Evolutionary conservation across 257 asterid genomes (phyloP), one percentile per base, ranked within the genome.

Genomic region (Ehretia macrophylla): DNA sequence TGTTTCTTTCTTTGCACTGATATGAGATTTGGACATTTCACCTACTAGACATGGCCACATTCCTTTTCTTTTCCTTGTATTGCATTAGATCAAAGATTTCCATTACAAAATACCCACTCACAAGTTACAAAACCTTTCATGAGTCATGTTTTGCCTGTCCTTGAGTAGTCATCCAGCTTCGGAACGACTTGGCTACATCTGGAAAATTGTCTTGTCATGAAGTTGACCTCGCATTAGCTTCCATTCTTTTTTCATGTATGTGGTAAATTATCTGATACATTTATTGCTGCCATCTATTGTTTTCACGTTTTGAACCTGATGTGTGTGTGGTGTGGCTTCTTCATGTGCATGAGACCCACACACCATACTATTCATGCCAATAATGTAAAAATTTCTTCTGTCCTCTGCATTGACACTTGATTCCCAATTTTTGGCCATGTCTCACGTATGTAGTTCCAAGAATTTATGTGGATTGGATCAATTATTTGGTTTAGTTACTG

Each of bases 21-120:
- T 47, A 58, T 14, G 22, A 40, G 63, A 58, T 58, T 58, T 58
- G 13, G 63, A 44, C 63, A 14, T 58, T 51, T 58, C 16, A 44
- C 10, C 38, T 14, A 44, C 45, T 32, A n/a, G 40, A 32, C 59
- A 55, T 27, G 59, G 44, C 22, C 14, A 20, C 18, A 4, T 12
- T 20, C 9, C 57, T 22, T 13, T 16, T 35, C 57, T 20, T 17
- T 1, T 52, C 27, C 4, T 52, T 22, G 23, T 56, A 32, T 17
- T 57, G 49, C 17, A 37, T 39, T 42, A 20, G 20, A 13, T 40
- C 23, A 3, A 23, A 17, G 35, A 10, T 22, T 27, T 27, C 35
- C 35, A 27, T 27, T 27, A 27, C 35, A 1, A 3, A 27, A 27
- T 1, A 27, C 35, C n/a, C n/a, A n/a, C n/a, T n/a, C n/a, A n/a